A percentile compares a stretch with the other conserved stretches of the same genome.
phyloP scores from a whole-genome alignment of 805 yeast genomes.

The Saccharomycopsis sp. region DNA sequence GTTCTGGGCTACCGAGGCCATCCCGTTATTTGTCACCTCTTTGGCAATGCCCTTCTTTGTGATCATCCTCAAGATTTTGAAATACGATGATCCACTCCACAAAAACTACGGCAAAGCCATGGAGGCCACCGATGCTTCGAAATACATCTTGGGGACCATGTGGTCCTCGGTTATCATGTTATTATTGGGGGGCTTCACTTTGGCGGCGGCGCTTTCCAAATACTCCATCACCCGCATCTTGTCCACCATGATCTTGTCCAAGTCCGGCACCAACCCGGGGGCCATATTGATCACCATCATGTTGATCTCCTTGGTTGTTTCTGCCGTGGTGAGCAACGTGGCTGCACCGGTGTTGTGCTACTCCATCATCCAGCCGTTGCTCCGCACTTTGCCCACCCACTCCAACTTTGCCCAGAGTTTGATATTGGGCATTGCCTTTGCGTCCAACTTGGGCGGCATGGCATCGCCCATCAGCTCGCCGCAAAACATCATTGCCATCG shows the following conservation, averaged over 20 bases:
- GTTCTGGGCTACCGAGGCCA: conserved; percentile 92
- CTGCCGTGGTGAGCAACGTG: conserved; percentile 95
- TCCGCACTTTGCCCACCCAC: conserved; percentile 73
- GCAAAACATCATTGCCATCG: conserved; percentile 86
- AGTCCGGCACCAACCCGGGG: conserved; percentile 81
- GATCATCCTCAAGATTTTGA: conserved; percentile 61
- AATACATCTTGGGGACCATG: conserved; percentile 76
- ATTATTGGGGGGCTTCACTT: conserved; percentile 84
- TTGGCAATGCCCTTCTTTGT: conserved; percentile 72
- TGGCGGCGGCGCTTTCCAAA: conserved; percentile 91
- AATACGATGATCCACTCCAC: conserved; percentile 31
- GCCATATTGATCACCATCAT: conserved; percentile 69
- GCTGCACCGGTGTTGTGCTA: conserved; percentile 94
- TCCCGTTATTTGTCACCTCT: conserved; percentile 87
- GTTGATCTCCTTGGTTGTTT: conserved; percentile 75
- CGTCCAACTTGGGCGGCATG: conserved; percentile 94
- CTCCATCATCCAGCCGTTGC: conserved; percentile 82
- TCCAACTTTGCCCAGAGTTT: conserved; percentile 75
- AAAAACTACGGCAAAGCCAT: conserved; percentile 35
- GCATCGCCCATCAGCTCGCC: conserved; percentile 97
- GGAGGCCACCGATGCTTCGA: conserved; percentile 56
- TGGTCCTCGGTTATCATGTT: conserved; percentile 93
- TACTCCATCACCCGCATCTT: conserved; percentile 80
- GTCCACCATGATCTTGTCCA: conserved; percentile 71
- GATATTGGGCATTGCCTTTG: conserved; percentile 84